A percentile compares a stretch with the other conserved stretches of the same genome.
Evolutionary conservation across 495 filamentous ascomycete species (phyloP).

Genomic region (Neurospora sp.): DNA sequence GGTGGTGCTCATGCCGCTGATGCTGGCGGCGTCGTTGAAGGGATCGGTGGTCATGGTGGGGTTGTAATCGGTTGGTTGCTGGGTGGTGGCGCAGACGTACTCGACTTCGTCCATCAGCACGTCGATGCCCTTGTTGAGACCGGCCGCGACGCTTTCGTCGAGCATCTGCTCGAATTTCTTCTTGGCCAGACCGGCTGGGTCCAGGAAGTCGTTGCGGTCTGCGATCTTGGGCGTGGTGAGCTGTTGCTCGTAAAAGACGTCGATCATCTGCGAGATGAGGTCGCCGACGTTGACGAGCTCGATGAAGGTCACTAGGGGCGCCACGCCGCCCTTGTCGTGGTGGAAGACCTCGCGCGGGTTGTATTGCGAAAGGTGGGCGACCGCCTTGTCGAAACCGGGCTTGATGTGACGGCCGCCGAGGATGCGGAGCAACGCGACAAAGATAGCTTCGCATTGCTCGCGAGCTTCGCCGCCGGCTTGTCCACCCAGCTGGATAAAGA

Average conservation of each 20-base stretch:
- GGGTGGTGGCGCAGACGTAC: constrained; percentile 82
- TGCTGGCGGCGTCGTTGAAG: constrained; percentile 15
- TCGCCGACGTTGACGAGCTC: constrained; percentile 98
- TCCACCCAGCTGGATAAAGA: constrained; percentile 69
- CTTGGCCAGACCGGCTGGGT: constrained; percentile 85
- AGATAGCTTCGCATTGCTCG: constrained; percentile 85
- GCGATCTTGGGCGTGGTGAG: constrained; percentile 70
- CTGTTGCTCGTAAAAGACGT: constrained; percentile 97
- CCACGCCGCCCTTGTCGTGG: constrained; percentile 61
- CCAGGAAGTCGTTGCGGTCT: constrained; percentile 89
- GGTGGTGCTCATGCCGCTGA: background rate
- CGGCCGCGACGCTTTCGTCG: constrained; percentile 91
- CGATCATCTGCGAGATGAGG: constrained; percentile 97
- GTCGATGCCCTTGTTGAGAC: constrained; percentile 93
- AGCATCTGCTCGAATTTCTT: constrained; percentile 99
- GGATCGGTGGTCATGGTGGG: constrained; percentile 42
- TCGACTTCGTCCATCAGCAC: constrained; percentile 98
- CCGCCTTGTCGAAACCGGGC: constrained; percentile 81
- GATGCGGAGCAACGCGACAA: constrained; percentile 71
- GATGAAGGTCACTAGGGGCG: constrained; percentile 88
- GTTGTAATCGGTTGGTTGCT: constrained; percentile 83
- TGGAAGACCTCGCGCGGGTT: constrained; percentile 78
- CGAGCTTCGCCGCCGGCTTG: constrained; percentile 74
- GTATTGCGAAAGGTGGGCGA: constrained; percentile 83
- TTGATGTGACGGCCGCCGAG: constrained; percentile 84